Evolutionary conservation across 495 filamentous ascomycete genomes (phyloP).

Genomic region (Penicillium daleae): DNA sequence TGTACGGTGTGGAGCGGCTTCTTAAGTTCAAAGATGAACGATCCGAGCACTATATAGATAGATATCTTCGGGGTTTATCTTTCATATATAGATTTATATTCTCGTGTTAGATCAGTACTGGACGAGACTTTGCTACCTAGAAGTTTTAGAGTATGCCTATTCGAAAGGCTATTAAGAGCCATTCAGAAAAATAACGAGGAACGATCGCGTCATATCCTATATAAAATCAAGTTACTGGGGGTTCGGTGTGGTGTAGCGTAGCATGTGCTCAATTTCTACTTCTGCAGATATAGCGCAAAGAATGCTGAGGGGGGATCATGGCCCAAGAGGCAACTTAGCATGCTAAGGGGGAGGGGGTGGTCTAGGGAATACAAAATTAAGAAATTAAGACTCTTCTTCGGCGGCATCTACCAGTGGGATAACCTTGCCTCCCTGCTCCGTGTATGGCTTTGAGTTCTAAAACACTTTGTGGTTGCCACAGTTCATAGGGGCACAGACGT

Average conservation of each 20-base stretch:
- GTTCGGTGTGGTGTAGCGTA: background rate
- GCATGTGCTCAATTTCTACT: background rate
- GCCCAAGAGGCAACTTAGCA: background rate
- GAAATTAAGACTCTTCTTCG: background rate
- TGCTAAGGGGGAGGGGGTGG: background rate
- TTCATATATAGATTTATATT: constrained; percentile 12
- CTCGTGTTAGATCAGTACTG: constrained; percentile 15
- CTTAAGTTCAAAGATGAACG: constrained; percentile 25
- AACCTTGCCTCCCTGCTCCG: constrained; percentile 1
- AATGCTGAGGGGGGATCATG: background rate
- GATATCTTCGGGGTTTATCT: constrained; percentile 21
- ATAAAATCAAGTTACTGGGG: background rate
- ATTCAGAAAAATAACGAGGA: constrained; percentile 11
- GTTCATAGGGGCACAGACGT: background rate
- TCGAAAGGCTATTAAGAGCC: constrained; percentile 6
- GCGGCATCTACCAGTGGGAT: background rate
- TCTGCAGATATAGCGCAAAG: constrained; percentile 3
- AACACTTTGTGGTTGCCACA: background rate
- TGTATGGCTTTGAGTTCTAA: constrained; percentile 6
- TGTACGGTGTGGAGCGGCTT: constrained; percentile 21
- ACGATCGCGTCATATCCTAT: background rate
- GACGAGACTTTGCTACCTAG: constrained; percentile 11
- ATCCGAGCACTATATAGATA: constrained; percentile 23
- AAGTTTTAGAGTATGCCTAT: background rate
- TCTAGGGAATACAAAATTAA: background rate